A percentile compares a stretch with the other conserved stretches of the same genome.
Evolutionary conservation across 2,329 filamentous ascomycete species (phyloP).

Genomic region (Epichloe baconii): DNA sequence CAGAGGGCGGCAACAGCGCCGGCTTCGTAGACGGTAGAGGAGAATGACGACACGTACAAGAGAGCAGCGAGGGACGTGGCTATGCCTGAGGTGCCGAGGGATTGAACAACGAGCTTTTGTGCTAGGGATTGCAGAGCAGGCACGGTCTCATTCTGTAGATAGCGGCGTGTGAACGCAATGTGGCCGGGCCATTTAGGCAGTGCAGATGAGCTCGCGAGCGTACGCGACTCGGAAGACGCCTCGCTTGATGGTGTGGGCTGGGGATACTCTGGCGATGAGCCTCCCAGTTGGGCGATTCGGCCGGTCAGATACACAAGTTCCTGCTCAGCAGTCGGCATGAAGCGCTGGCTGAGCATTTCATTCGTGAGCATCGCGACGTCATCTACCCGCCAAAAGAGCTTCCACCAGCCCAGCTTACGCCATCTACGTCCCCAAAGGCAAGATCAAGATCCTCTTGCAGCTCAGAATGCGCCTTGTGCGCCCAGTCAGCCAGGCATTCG

Average conservation of each 20-base stretch:
- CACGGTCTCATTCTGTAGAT: constrained; percentile 52
- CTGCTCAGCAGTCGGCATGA: constrained; percentile 66
- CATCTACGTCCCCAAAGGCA: constrained; percentile 67
- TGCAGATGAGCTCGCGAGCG: constrained; percentile 10
- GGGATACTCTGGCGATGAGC: constrained; percentile 17
- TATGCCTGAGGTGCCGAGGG: constrained; percentile 57
- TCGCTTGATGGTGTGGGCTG: constrained; percentile 20
- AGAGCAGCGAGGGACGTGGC: constrained; percentile 41
- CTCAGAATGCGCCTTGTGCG: constrained; percentile 69
- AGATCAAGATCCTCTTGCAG: constrained; percentile 66
- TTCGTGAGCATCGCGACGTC: constrained; percentile 75
- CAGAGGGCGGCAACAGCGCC: constrained; percentile 49
- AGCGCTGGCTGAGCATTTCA: constrained; percentile 64
- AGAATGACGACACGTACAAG: constrained; percentile 41
- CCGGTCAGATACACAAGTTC: constrained; percentile 75
- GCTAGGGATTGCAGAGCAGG: constrained; percentile 60
- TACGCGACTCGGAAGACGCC: constrained; percentile 5
- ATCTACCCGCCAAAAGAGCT: constrained; percentile 87
- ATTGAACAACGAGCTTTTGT: constrained; percentile 62
- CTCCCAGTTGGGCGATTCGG: constrained; percentile 44
- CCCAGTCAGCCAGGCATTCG: constrained; percentile 54
- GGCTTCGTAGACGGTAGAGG: constrained; percentile 44
- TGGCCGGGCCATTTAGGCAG: constrained; percentile 55
- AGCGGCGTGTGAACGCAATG: constrained; percentile 57
- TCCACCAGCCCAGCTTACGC: constrained; percentile 83